A percentile compares a stretch with the other conserved stretches of the same genome.
phyloP scores from a whole-genome alignment of 306 rosid species.

The Hylodesmum podocarpum region DNA sequence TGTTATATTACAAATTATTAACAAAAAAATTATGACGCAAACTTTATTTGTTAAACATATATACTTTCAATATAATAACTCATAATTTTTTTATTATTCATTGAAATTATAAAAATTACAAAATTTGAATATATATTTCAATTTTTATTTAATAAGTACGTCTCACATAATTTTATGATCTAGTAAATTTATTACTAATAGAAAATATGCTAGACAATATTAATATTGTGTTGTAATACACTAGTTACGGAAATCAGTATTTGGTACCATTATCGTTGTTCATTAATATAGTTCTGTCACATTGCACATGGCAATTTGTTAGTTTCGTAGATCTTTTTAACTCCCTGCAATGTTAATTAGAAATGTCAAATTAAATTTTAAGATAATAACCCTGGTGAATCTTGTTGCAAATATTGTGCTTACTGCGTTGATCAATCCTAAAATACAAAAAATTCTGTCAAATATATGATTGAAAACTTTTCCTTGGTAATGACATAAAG shows the following conservation, averaged over 20 bases:
- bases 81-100: too few relatives aligned
- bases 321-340: background rate
- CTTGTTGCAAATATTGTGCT: conserved; percentile 13
- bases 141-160: too few relatives aligned
- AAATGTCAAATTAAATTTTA: background rate
- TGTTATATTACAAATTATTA: background rate
- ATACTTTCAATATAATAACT: too few relatives aligned
- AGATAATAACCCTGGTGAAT: background rate
- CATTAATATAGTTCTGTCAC: background rate
- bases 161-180: too few relatives aligned
- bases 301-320: background rate
- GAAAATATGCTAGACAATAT: too few relatives aligned
- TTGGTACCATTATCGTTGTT: background rate
- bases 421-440: conserved; percentile 3
- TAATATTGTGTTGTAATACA: too few relatives aligned
- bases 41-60: too few relatives aligned
- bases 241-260: background rate
- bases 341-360: background rate
- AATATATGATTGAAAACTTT: conserved; percentile 52
- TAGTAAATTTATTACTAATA: too few relatives aligned
- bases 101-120: too few relatives aligned
- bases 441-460: conserved; percentile 18
- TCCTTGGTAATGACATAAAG: conserved; percentile 77
- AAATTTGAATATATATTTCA: too few relatives aligned
- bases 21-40: too few relatives aligned